Evolutionary conservation across 129 eudicot genomes (phyloP).

Genomic region (Flaveria trinervia): DNA sequence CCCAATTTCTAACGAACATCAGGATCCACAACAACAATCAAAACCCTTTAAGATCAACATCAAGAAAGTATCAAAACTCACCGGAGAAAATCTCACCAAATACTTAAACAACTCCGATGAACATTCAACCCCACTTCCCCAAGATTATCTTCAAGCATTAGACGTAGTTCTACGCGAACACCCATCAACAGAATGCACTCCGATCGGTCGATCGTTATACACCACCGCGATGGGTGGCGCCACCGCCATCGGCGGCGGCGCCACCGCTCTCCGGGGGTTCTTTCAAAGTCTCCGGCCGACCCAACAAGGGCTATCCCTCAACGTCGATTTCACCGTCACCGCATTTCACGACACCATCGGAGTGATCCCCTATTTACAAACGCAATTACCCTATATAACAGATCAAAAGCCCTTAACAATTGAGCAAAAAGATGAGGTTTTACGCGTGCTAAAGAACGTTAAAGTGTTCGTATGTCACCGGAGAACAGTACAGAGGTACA

Average conservation of each 20-base stretch:
- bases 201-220: constrained; percentile 70
- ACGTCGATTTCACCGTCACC: constrained; percentile 83
- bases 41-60: constrained; percentile 65
- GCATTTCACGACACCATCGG: constrained; percentile 91
- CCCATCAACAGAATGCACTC: constrained; percentile 60
- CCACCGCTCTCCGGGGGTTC: constrained; percentile 76
- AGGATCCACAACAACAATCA: constrained; percentile 28
- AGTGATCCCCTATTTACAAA: constrained; percentile 69
- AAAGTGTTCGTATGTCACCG: constrained; percentile 84
- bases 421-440: constrained; percentile 82
- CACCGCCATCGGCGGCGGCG: constrained; percentile 87
- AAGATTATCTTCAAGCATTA: constrained; percentile 87
- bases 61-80: constrained; percentile 75
- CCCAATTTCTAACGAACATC: constrained; percentile 2
- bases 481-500: constrained; percentile 75
- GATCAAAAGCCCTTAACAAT: constrained; percentile 43
- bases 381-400: constrained; percentile 55
- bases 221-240: constrained; percentile 70
- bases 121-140: constrained; percentile 67
- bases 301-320: constrained; percentile 88
- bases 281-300: constrained; percentile 92
- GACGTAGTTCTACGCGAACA: constrained; percentile 84
- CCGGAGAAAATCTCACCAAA: constrained; percentile 52
- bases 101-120: constrained; percentile 52
- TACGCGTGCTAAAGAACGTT: constrained; percentile 64